Evolutionary conservation across 2,329 filamentous ascomycete genomes (phyloP).

Genomic region (Pezicula carpinea): DNA sequence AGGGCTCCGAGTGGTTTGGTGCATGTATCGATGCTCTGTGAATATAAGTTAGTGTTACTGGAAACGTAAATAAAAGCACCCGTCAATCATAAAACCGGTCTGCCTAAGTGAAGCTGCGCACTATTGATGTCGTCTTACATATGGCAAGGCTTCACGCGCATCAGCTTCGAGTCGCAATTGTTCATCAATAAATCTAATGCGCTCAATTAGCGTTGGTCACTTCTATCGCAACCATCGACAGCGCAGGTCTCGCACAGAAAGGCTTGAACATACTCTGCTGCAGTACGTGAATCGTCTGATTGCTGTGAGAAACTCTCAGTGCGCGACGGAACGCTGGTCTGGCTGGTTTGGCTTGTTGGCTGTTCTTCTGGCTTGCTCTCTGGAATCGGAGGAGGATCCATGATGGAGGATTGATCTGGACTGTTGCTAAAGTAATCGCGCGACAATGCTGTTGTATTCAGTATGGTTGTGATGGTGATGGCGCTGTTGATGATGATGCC

Average conservation of each 20-base stretch:
- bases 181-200: conserved; percentile 71
- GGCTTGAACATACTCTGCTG: conserved; percentile 32
- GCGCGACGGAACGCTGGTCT: conserved; percentile 31
- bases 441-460: not conserved
- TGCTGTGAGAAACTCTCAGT: conserved; percentile 56
- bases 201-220: conserved; percentile 6
- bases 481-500: conserved; percentile 3
- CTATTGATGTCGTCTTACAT: conserved; percentile 49
- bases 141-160: conserved; percentile 90
- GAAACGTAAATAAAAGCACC: conserved; percentile 1
- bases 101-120: no score
- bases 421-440: not conserved
- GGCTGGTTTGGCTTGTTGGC: conserved; percentile 10
- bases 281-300: conserved; percentile 49
- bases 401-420: conserved; percentile 3
- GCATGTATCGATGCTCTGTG: conserved; percentile 85
- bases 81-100: no score
- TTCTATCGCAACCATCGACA: not conserved
- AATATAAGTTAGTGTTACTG: conserved; percentile 10
- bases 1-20: conserved; percentile 85
- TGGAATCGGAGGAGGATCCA: conserved; percentile 34
- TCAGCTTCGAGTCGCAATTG: conserved; percentile 92
- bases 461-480: conserved; percentile 1
- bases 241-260: not conserved
- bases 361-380: conserved; percentile 7